A percentile compares a stretch with the other conserved stretches of the same genome.
These are phyloP conservation scores for Thielaviopsis euricoi DNA, from an alignment of 2,329 filamentous ascomycete species.

Conservation along the genomic window DNA sequence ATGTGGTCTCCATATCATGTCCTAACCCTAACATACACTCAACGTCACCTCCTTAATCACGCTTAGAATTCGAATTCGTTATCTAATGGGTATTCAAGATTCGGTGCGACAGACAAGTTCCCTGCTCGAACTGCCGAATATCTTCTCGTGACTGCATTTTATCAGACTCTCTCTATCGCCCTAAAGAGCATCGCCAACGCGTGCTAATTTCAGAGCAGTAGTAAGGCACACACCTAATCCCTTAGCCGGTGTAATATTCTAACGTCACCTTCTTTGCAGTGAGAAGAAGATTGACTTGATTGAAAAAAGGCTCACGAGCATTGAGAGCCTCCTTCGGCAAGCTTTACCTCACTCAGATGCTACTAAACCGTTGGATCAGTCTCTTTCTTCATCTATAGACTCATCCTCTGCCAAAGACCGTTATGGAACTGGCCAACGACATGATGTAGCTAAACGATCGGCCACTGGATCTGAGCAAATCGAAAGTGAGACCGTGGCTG, in stretches of 20 bases:
- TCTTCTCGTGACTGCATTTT: conserved; percentile 37
- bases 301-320: conserved; percentile 27
- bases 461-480: conserved; percentile 16
- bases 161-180: conserved; percentile 35
- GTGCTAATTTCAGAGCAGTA: conserved; percentile 46
- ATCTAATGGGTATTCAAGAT: conserved; percentile 24
- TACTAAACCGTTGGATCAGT: not conserved
- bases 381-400: not conserved
- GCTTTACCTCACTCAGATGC: not conserved
- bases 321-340: conserved; percentile 24
- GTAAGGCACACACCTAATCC: conserved; percentile 22
- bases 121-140: conserved; percentile 40
- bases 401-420: conserved; percentile 14
- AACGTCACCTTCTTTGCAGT: conserved; percentile 19
- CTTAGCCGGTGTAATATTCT: not conserved
- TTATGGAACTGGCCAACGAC: conserved; percentile 22
- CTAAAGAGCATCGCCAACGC: conserved; percentile 36
- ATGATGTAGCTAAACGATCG: not conserved
- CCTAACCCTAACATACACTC: not conserved
- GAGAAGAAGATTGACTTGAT: conserved; percentile 37
- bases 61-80: not conserved
- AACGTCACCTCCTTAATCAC: not conserved
- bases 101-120: conserved; percentile 40
- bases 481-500: conserved; percentile 30
- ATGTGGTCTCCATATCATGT: conserved; percentile 13